Conservation (phyloP, 352 stramenopile species). For the Globisporangium rhizosaccharum region DNA sequence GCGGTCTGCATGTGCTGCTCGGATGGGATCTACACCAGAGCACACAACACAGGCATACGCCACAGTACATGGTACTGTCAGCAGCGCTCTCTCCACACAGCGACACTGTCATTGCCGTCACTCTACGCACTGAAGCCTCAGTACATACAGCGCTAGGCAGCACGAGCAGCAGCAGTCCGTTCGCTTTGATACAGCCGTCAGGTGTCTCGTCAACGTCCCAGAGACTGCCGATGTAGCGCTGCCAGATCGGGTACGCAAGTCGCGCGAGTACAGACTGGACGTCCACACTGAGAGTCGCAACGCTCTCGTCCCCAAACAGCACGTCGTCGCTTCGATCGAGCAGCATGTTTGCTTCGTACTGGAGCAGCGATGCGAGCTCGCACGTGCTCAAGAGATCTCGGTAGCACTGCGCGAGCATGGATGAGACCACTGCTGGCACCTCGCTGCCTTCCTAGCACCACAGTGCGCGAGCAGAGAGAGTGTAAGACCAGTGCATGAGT, state of each 20-base stretch:
- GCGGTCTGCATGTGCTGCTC: background rate
- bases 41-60: no score
- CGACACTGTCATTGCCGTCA: no score
- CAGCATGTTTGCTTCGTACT: conserved; percentile 9
- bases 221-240: conserved; percentile 9
- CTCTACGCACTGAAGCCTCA: background rate
- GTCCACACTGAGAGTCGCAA: background rate
- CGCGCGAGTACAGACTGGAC: background rate
- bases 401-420: conserved; percentile 9
- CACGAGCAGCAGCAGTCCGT: conserved; percentile 3
- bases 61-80: no score
- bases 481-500: background rate
- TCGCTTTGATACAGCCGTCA: background rate
- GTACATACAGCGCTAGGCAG: background rate
- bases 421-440: background rate
- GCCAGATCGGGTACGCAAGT: conserved; percentile 9
- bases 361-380: conserved; percentile 3
- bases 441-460: conserved; percentile 2
- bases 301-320: conserved; percentile 8
- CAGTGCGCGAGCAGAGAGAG: background rate
- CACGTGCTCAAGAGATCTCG: conserved; percentile 3
- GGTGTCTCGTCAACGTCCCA: background rate
- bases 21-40: no score
- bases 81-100: no score
- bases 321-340: conserved; percentile 10